Evolutionary conservation across 2,329 filamentous ascomycete species (phyloP).

Genomic region (Clarireedia hainanense): DNA sequence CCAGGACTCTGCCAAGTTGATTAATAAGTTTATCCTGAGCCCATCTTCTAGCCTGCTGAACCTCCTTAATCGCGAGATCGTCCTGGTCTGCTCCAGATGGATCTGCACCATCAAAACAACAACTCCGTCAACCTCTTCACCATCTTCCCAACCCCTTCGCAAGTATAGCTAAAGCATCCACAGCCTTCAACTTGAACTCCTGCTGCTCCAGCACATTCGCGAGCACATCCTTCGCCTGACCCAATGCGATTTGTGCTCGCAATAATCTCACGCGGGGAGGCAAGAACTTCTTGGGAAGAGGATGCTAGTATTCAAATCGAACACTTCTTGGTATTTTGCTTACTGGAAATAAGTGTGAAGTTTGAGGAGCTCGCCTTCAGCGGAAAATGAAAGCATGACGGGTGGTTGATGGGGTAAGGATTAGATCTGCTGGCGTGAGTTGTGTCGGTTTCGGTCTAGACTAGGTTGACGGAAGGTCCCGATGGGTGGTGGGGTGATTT

Average conservation of each 20-base stretch:
- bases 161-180: constrained; percentile 67
- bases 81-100: constrained; percentile 82
- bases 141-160: constrained; percentile 49
- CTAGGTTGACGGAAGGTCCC: not conserved
- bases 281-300: constrained; percentile 73
- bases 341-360: constrained; percentile 65
- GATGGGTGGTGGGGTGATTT: not conserved
- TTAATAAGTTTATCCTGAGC: constrained; percentile 90
- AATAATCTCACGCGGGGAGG: constrained; percentile 71
- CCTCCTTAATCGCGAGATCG: constrained; percentile 89
- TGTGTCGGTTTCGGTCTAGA: constrained; percentile 2
- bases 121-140: constrained; percentile 61
- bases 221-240: constrained; percentile 66
- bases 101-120: constrained; percentile 89
- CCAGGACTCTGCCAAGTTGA: constrained; percentile 95
- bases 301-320: constrained; percentile 75
- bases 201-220: constrained; percentile 57
- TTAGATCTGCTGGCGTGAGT: not conserved
- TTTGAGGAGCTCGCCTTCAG: constrained; percentile 65
- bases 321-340: constrained; percentile 78
- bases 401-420: constrained; percentile 4
- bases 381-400: constrained; percentile 60
- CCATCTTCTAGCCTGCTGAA: constrained; percentile 78
- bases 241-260: constrained; percentile 75
- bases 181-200: constrained; percentile 67